phyloP scores from a whole-genome alignment of 1,284 basidiomycete species.

The Apiotrichum brassicae region DNA sequence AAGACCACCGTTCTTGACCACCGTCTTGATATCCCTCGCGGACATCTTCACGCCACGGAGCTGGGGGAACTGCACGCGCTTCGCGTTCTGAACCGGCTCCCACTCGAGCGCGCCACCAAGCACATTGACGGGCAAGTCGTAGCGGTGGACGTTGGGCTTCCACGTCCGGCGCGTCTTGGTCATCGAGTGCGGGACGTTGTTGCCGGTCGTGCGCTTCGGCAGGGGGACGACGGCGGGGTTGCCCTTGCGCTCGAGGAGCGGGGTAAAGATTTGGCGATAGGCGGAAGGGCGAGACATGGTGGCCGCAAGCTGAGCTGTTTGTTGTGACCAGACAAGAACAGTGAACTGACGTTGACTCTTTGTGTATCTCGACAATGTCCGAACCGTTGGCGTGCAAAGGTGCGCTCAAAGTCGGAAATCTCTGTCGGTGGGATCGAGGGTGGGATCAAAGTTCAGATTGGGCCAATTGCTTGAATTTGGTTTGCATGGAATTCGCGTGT shows the following conservation, averaged over 20 bases:
- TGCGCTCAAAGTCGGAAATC: too few species aligned
- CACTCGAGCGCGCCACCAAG: slow-evolving; percentile 16
- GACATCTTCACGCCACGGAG: slow-evolving; percentile 38
- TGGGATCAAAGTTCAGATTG: too few species aligned
- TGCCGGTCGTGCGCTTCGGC: slow-evolving; percentile 52
- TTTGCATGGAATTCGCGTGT: too few species aligned
- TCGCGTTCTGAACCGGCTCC: background rate
- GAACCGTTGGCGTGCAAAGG: too few species aligned
- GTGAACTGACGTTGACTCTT: too few species aligned
- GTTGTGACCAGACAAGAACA: background rate
- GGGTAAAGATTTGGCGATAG: too few species aligned
- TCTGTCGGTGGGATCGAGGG: too few species aligned
- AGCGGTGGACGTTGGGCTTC: slow-evolving; percentile 72
- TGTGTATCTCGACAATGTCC: too few species aligned
- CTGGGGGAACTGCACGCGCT: slow-evolving; percentile 8
- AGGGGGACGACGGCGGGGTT: slow-evolving; percentile 41
- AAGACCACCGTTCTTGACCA: slow-evolving; percentile 44
- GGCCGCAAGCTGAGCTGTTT: background rate
- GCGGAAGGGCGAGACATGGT: slow-evolving; percentile 10
- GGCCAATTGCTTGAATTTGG: too few species aligned
- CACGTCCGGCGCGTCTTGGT: slow-evolving; percentile 85
- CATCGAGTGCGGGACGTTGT: slow-evolving; percentile 85
- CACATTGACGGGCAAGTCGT: slow-evolving; percentile 31
- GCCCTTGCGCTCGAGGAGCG: slow-evolving; percentile 22
- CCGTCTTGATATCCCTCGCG: slow-evolving; percentile 31